Conservation (phyloP, 495 filamentous ascomycete species). For the Xylaria telfairii region DNA sequence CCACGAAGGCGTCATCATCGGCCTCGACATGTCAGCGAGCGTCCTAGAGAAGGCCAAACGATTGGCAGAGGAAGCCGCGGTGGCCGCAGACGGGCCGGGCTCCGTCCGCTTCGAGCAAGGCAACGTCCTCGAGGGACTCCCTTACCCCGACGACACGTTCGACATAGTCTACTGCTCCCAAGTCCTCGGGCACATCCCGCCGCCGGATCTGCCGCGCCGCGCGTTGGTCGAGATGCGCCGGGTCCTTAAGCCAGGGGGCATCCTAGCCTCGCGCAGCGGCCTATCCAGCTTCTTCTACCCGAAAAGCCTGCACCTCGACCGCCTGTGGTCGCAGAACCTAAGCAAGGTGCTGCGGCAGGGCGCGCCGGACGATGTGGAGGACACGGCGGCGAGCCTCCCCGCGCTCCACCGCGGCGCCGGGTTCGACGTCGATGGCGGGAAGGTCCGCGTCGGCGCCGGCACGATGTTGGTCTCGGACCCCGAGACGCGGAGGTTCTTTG, state of each 20-base stretch:
- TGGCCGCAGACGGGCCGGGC: conserved; percentile 26
- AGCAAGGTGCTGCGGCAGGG: conserved; percentile 31
- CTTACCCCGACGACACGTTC: conserved; percentile 55
- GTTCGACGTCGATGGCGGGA: conserved; percentile 42
- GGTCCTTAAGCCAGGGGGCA: conserved; percentile 47
- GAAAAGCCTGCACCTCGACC: conserved; percentile 34
- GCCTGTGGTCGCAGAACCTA: conserved; percentile 41
- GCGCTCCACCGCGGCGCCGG: conserved; percentile 40
- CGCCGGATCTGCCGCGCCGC: conserved; percentile 36
- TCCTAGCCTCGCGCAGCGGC: conserved; percentile 58
- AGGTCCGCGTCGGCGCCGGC: conserved; percentile 40
- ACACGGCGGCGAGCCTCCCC: conserved; percentile 40
- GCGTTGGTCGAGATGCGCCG: conserved; percentile 39
- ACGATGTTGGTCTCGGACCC: conserved; percentile 36
- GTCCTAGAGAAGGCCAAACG: conserved; percentile 37
- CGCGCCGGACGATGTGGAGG: conserved; percentile 22
- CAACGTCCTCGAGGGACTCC: conserved; percentile 38
- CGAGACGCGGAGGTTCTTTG: conserved; percentile 41
- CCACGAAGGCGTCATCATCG: conserved; percentile 48
- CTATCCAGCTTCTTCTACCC: conserved; percentile 45
- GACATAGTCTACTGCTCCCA: conserved; percentile 63
- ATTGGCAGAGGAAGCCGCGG: conserved; percentile 18
- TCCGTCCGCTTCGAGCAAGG: conserved; percentile 55
- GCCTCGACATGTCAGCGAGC: conserved; percentile 30
- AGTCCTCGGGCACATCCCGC: conserved; percentile 57